A percentile compares a stretch with the other conserved stretches of the same genome.
Evolutionary conservation across 1,284 basidiomycete species (phyloP).

Genomic region (Cutaneotrichosporon dermatis): DNA sequence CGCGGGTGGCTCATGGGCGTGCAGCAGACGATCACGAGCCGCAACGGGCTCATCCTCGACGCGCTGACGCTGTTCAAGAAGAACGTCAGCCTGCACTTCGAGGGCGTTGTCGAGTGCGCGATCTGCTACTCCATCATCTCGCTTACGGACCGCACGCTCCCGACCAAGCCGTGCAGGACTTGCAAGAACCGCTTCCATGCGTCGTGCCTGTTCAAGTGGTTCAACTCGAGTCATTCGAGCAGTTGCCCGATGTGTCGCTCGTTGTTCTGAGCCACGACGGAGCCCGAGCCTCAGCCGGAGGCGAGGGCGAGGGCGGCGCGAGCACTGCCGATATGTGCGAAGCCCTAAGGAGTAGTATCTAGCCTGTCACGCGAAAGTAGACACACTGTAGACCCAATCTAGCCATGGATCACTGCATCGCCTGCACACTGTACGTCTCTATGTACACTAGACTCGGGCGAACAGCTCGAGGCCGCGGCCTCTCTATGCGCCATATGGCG

Average conservation of each 20-base stretch:
- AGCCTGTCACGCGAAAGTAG: neutral
- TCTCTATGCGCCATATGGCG: no score
- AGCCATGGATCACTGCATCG: neutral
- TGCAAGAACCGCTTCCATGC: conserved; percentile 96
- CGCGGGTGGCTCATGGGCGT: conserved; percentile 89
- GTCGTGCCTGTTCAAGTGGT: conserved; percentile 93
- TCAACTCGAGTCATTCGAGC: conserved; percentile 75
- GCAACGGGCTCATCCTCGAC: conserved; percentile 90
- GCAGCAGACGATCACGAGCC: conserved; percentile 76
- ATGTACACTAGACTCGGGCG: no score
- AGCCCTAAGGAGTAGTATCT: no score
- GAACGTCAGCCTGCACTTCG: conserved; percentile 86
- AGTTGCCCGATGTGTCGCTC: conserved; percentile 84
- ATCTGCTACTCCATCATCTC: conserved; percentile 97
- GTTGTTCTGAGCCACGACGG: conserved; percentile 44
- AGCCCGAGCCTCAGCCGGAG: no score
- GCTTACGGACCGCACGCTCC: conserved; percentile 80
- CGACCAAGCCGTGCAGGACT: conserved; percentile 87
- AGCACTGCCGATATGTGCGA: no score
- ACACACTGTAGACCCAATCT: neutral
- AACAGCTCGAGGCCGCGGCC: no score
- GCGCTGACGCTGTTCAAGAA: conserved; percentile 91
- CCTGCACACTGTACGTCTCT: no score
- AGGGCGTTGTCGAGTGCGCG: conserved; percentile 87
- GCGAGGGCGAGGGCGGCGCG: no score